Evolutionary conservation across 2,329 filamentous ascomycete genomes (phyloP), one percentile per base, ranked within the genome.

Genomic region (Arthrobotrys sphaeroides): DNA sequence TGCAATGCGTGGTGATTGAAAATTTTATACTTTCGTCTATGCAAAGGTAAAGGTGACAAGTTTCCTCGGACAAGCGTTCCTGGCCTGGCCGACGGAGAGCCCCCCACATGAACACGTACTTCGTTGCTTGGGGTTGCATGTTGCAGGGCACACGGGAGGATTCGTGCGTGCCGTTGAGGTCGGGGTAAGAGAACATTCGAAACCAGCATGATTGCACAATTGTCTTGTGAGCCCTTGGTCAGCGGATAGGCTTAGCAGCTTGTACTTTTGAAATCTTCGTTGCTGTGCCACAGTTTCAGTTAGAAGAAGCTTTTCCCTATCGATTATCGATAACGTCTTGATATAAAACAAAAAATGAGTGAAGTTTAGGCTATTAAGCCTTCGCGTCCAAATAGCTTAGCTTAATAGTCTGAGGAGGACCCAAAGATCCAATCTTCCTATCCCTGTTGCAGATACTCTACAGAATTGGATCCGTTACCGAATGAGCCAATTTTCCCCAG

Each of bases 61-160:
- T 13, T 38, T 38, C 38, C 13, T 43, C 13, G 26, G 51, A 49
- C 16, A 49, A 45, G 55, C 66, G 66, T 49, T 55, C 36, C 66
- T 70, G 62, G 33, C 36, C 66, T 70, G 62, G 33, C 36, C 62
- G 28, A 55, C 57, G 55, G 45, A 38, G 28, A 38, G 33, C 24
- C 55, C 60, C 66, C 66, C 66, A 70, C 66, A 28, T 53, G 66
- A 47, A 61, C 57, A 70, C 64, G 64, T 68, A 68, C 45, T 33
- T 55, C 42, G n/a, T 40, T 43, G 36, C 36, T 43, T 24, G 12
- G 40, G 38, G 51, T 12, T 60, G 66, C 66, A 70, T 45, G n/a
- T 38, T 70, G 43, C 66, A 61, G 38, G 51, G 64, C 31, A 10
- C 55, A 70, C 33, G 43, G 55, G 43, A 55, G 33, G 40, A 45